phyloP scores from a whole-genome alignment of 805 yeast species.

The Kluyveromyces wickerhamii region DNA sequence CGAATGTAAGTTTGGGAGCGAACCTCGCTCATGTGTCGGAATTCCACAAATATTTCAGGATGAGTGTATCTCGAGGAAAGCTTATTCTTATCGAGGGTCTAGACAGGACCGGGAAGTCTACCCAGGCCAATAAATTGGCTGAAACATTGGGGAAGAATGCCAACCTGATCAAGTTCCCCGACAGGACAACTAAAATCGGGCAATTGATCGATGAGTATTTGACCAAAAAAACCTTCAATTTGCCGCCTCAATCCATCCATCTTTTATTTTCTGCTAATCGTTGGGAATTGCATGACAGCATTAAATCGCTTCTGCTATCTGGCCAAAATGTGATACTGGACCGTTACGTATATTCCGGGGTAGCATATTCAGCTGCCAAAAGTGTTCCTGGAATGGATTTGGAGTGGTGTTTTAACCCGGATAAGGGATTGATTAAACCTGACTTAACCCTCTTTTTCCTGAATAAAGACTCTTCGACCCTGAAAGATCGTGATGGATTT shows the following conservation, averaged over 20 bases:
- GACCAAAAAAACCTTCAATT: slow-evolving; percentile 37
- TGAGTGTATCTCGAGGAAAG: slow-evolving; percentile 51
- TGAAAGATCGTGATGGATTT: slow-evolving; percentile 60
- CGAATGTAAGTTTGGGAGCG: neutral
- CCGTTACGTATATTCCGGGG: slow-evolving; percentile 86
- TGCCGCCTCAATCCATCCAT: slow-evolving; percentile 79
- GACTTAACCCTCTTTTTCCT: slow-evolving; percentile 76
- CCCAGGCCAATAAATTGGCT: slow-evolving; percentile 51
- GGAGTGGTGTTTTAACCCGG: slow-evolving; percentile 79
- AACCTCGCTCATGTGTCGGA: neutral
- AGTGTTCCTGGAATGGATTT: slow-evolving; percentile 39
- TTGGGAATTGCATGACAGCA: slow-evolving; percentile 66
- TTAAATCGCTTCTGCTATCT: slow-evolving; percentile 31
- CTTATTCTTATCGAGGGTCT: slow-evolving; percentile 85
- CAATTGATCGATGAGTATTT: slow-evolving; percentile 67
- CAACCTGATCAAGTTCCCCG: slow-evolving; percentile 72
- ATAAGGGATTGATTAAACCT: slow-evolving; percentile 77
- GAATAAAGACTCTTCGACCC: slow-evolving; percentile 34
- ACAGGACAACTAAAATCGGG: slow-evolving; percentile 78
- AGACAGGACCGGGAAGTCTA: slow-evolving; percentile 91
- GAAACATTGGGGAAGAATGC: slow-evolving; percentile 29
- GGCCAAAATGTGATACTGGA: slow-evolving; percentile 69
- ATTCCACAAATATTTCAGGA: neutral
- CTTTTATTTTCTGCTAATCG: slow-evolving; percentile 85
- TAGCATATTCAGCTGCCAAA: slow-evolving; percentile 87